Base-by-base conservation (phyloP, 202 grass and related monocot species). In the Bolboschoenoplectus hybrid region DNA sequence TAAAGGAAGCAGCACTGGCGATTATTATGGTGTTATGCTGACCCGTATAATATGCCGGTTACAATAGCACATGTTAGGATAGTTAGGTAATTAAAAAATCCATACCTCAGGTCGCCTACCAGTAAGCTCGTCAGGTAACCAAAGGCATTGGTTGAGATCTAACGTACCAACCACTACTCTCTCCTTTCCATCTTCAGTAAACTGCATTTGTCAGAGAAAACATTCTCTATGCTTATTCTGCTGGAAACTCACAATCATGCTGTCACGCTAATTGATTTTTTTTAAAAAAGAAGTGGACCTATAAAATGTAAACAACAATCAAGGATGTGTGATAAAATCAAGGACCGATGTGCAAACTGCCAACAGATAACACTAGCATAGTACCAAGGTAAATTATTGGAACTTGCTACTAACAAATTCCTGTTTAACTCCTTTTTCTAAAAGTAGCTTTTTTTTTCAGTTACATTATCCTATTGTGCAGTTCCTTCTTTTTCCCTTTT, bases 61-160 rank as follows among this genome's bases (percentile, higher is more conserved):
- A 9, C 50, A 17, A 32, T 57, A 57, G 14, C 6, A 57, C 36
- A 79, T 50, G 16, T 67, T 82, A 82, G 14, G 26, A 47, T 82
- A 51, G 9, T 49, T 35, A 67, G 43, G 26, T 52, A 63, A 67
- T 51, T 67, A 51, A 65, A 2, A 65, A 65, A 50, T 65, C 1
- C 36, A 40, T 92, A 97, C 95, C 92, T 92, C 85, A 35, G 95
- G 92, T 67, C 64, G 89, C 56, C 82, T 90, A 86, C 95, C 91
- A 71, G 88, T 92, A 67, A 97, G 88, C 86, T 97, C 95, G 69
- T 93, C 86, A 71, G 92, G 87, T 67, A 97, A 74, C 79, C 88
- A 87, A 83, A 91, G 89, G 87, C 92, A 94, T 60, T 92, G 91
- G 85, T 94, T 97, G 19, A 94, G 86, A 84, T 97, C 92, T 74